Conservation (phyloP, 2,329 filamentous ascomycete genomes). For the Aspergillus pseudotamarii region DNA sequence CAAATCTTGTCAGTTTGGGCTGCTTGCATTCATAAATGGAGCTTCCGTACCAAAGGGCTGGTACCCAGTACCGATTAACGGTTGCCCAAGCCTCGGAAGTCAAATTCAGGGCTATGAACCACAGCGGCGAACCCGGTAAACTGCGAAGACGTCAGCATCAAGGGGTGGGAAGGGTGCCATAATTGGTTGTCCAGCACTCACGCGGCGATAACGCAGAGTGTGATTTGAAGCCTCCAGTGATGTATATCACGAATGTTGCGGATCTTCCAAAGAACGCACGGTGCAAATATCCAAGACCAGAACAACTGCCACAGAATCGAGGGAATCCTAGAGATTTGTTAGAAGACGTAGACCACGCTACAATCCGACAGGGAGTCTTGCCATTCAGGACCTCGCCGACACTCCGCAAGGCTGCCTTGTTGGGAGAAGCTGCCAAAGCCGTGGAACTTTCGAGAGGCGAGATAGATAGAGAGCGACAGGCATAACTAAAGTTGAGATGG, state of each 20-base stretch:
- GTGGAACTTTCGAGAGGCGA: not conserved
- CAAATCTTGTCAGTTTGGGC: not conserved
- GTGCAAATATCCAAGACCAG: constrained; percentile 1
- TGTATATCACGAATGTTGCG: not conserved
- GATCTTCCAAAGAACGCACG: not conserved
- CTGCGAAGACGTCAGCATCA: not conserved
- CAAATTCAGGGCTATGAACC: not conserved
- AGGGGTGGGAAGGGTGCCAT: rapidly evolving
- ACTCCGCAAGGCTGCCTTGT: not conserved
- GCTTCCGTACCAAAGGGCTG: not conserved
- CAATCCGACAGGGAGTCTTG: not conserved
- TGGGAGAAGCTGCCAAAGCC: not conserved
- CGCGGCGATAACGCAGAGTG: not conserved
- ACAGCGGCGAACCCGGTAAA: not conserved
- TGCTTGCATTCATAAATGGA: too few species aligned
- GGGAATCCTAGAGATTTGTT: not conserved
- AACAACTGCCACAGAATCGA: not conserved
- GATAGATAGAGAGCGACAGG: not conserved
- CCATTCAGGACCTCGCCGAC: constrained; percentile 1
- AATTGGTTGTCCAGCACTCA: not conserved
- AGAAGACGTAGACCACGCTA: not conserved
- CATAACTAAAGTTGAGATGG: not conserved
- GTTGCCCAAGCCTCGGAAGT: not conserved
- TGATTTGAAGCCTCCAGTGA: not conserved
- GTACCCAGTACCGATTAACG: not conserved